Conservation (phyloP, 2,329 filamentous ascomycete genomes). For the Penicillium sp. region DNA sequence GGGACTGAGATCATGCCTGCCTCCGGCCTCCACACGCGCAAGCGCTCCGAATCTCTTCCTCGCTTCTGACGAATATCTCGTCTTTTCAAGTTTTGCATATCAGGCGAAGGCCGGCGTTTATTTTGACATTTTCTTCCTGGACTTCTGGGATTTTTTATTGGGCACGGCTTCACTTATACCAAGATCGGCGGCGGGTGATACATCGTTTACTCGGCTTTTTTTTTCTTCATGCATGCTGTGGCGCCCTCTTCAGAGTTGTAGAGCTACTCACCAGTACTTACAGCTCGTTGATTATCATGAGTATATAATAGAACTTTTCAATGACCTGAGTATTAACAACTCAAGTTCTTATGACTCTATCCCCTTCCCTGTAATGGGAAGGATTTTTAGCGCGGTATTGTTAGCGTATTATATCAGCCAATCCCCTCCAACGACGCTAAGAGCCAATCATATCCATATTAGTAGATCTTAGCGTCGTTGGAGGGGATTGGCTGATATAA, state of each 20-base stretch:
- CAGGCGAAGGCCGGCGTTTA: constrained; percentile 22
- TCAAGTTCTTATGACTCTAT: neutral
- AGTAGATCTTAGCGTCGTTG: no score
- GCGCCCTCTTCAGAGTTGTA: constrained; percentile 12
- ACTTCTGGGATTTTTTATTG: constrained; percentile 1
- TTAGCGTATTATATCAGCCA: no score
- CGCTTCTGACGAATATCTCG: neutral
- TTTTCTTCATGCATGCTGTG: constrained; percentile 16
- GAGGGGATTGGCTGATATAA: no score
- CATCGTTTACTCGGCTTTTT: constrained; percentile 5
- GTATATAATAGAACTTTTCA: constrained; percentile 25
- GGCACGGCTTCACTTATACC: constrained; percentile 5
- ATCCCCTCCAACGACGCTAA: no score
- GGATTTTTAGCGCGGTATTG: no score
- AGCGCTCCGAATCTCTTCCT: neutral
- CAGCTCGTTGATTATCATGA: constrained; percentile 10
- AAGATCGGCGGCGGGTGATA: constrained; percentile 12
- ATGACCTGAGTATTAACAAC: neutral
- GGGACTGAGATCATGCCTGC: constrained; percentile 20
- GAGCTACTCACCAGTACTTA: constrained; percentile 6
- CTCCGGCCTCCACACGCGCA: neutral
- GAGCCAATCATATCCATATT: no score
- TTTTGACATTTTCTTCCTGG: constrained; percentile 4
- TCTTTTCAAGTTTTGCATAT: constrained; percentile 26
- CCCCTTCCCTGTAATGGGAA: no score